Evolutionary conservation across 352 stramenopile species (phyloP).

Genomic region (Globisporangium sylvaticum): DNA sequence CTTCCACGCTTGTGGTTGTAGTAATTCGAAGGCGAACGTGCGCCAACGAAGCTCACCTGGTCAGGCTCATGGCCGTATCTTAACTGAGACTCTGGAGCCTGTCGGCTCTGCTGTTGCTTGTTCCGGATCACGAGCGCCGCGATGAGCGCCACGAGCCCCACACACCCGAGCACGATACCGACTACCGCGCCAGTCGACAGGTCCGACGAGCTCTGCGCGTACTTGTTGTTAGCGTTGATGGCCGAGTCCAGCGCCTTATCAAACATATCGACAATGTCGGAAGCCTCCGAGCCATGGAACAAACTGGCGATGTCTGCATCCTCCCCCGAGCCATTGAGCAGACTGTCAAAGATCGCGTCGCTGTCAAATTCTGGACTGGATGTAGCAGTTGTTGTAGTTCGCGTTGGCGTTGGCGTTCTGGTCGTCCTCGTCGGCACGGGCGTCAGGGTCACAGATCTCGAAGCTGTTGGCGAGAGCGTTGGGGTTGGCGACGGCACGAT

Average conservation of each 20-base stretch:
- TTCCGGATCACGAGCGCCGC: neutral
- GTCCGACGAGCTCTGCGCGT: neutral
- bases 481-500: too few relatives aligned
- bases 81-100: neutral
- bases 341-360: neutral
- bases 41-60: neutral
- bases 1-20: neutral
- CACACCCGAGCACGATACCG: neutral
- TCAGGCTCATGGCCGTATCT: neutral
- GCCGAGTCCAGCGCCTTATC: neutral
- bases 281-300: neutral
- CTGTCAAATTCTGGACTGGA: neutral
- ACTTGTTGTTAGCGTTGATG: neutral
- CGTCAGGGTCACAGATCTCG: neutral
- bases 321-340: too few relatives aligned
- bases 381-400: too few relatives aligned
- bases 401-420: neutral
- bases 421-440: neutral
- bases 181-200: neutral
- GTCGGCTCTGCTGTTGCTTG: neutral
- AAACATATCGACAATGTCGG: neutral
- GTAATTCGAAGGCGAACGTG: neutral
- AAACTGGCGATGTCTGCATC: too few relatives aligned
- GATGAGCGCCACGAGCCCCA: neutral
- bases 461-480: neutral